Percentiles rank a stretch among this genome's conserved stretches.
Evolutionary conservation across 2,329 filamentous ascomycete genomes (phyloP).

Genomic region (Metarhizium anisopliae): DNA sequence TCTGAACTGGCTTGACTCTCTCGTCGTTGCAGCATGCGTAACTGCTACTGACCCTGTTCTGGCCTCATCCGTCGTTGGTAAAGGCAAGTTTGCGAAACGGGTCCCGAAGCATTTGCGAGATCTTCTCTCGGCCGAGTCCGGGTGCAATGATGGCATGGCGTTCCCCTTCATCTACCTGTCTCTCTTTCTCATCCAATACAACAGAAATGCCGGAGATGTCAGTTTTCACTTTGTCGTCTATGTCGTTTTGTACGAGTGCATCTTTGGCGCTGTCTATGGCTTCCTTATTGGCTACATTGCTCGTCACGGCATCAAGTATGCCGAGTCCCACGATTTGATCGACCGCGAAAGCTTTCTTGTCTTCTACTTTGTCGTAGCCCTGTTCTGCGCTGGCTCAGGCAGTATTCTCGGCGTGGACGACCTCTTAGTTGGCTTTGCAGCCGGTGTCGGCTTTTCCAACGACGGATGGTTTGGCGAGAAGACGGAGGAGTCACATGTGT

Average conservation of each 20-base stretch:
- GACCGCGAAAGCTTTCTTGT: slow-evolving; percentile 96
- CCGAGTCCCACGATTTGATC: slow-evolving; percentile 77
- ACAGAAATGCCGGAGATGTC: slow-evolving; percentile 58
- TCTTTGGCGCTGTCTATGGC: slow-evolving; percentile 85
- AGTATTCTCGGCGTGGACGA: slow-evolving; percentile 89
- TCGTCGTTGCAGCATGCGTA: slow-evolving; percentile 83
- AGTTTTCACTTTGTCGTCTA: slow-evolving; percentile 81
- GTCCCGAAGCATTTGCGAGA: slow-evolving; percentile 97
- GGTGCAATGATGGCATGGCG: slow-evolving; percentile 99
- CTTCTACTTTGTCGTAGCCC: slow-evolving; percentile 93
- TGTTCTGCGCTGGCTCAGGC: slow-evolving; percentile 92
- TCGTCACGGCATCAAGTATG: slow-evolving; percentile 79
- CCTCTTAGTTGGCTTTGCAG: slow-evolving; percentile 85
- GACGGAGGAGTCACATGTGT: slow-evolving; percentile 96
- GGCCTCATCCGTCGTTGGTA: slow-evolving; percentile 95
- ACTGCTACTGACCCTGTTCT: slow-evolving; percentile 96
- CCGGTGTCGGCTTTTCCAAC: slow-evolving; percentile 97
- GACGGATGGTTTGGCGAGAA: slow-evolving; percentile 98
- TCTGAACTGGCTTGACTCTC: slow-evolving; percentile 80
- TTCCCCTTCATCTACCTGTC: slow-evolving; percentile 96
- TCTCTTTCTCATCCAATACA: slow-evolving; percentile 80
- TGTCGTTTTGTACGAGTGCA: slow-evolving; percentile 88
- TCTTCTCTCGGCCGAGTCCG: slow-evolving; percentile 88
- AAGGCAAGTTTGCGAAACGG: slow-evolving; percentile 96
- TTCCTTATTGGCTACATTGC: slow-evolving; percentile 83